Base-by-base conservation (phyloP, 2,329 filamentous ascomycete genomes). In the Trichoderma brevicompactum region DNA sequence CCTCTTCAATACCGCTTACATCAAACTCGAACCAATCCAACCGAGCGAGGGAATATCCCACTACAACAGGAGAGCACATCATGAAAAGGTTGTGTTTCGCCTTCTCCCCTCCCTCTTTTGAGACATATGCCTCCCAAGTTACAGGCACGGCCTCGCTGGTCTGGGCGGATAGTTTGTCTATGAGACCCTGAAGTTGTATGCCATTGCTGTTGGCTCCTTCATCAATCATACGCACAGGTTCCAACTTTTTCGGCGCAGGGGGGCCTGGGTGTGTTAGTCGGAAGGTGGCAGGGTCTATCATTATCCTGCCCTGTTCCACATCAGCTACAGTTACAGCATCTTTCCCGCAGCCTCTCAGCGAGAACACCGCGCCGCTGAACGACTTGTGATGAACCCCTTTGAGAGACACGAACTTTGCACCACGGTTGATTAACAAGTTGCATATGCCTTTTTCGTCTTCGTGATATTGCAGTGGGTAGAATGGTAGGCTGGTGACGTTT, bases 21-120 rank as follows among this genome's bases (percentile, higher is more conserved):
- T 88, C 89, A 71, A 97, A 92, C 74, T 97, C 92, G 0, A 96
- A 84, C 94, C 93, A 97, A 9, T 92, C 82, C 78, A 96, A 97
- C 77, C 96, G 92, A 1, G 87, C 87, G 75, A 97, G 96, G 0
- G 92, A 87, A 71, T 96, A 97, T 0, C 93, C 94, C 1, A 96
- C 84, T 0, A 96, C 91, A 0, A 96, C 88, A 0, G 93, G 90
- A 2, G 13, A 40, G 9, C 91, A 94, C 2, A 92, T 89, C 55
- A 96, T 89, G 6, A 97, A 81, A 28, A 95, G 89, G 70, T 97
- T 52, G 36, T 43, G 3, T 9, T 46, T 46, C 8, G 17, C 12
- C 40, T 5, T 40, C 56, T 60, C 34, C 8, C 9, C 6, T 28
- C 15, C 15, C 9, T 58, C 13, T 5, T 44, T 32, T 10, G 23